phyloP scores from a whole-genome alignment of 78 protist species.

The Bigelowiella natans region DNA sequence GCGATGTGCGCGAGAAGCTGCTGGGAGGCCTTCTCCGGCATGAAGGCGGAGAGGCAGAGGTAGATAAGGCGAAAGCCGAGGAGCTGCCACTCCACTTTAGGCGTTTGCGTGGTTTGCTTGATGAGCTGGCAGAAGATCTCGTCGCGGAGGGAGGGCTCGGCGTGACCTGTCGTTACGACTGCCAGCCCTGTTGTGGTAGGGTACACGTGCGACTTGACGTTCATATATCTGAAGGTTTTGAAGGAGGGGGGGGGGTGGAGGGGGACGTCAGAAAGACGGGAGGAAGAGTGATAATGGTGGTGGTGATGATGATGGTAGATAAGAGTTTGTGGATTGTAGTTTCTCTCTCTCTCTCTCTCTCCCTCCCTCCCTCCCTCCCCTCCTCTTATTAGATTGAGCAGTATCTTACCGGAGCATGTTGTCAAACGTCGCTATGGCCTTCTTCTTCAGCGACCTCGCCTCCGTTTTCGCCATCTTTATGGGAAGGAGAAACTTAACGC shows the following conservation, averaged over 20 bases:
- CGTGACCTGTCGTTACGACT: neutral
- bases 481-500: too few relatives aligned
- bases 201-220: neutral
- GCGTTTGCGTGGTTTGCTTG: constrained; percentile 28
- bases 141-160: constrained; percentile 7
- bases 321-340: too few relatives aligned
- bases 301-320: too few relatives aligned
- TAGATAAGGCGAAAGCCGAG: constrained; percentile 14
- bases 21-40: neutral
- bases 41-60: neutral
- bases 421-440: neutral
- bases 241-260: neutral
- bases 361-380: neutral
- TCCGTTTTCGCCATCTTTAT: neutral
- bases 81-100: neutral
- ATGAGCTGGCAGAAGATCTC: constrained; percentile 27
- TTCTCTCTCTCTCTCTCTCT: too few relatives aligned
- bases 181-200: neutral
- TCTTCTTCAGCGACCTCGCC: neutral
- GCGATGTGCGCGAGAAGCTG: neutral
- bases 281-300: too few relatives aligned
- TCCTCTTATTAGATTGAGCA: neutral
- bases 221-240: neutral
- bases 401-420: neutral
- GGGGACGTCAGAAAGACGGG: too few relatives aligned